Conservation (phyloP, 768 basidiomycete species). For the Lentinula aciculospora region DNA sequence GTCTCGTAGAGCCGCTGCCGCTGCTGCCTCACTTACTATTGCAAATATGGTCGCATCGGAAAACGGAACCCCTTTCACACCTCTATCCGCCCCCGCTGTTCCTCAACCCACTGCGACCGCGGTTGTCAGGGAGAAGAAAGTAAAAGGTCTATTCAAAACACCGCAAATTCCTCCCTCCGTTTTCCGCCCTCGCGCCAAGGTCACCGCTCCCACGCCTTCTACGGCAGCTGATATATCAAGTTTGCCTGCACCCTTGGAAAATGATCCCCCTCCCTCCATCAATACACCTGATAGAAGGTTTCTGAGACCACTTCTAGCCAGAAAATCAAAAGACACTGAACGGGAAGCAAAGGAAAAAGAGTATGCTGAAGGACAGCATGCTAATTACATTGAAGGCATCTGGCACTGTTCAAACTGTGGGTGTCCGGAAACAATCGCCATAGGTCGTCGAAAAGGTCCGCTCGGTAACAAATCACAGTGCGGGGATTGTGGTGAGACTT, state of each 20-base stretch:
- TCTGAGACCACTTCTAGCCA: slow-evolving; percentile 45
- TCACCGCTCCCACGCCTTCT: slow-evolving; percentile 55
- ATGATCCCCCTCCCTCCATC: slow-evolving; percentile 46
- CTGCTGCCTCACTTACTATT: slow-evolving; percentile 77
- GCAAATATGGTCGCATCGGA: slow-evolving; percentile 91
- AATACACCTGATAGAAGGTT: slow-evolving; percentile 33
- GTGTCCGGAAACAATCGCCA: slow-evolving; percentile 79
- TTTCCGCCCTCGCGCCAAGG: slow-evolving; percentile 54
- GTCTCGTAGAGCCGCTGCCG: slow-evolving; percentile 80
- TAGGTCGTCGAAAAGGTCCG: slow-evolving; percentile 85
- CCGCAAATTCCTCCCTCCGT: slow-evolving; percentile 52
- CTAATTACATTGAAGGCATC: slow-evolving; percentile 75
- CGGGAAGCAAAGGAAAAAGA: slow-evolving; percentile 81
- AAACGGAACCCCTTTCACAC: slow-evolving; percentile 63
- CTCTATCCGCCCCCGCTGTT: slow-evolving; percentile 31
- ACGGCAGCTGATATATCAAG: slow-evolving; percentile 62
- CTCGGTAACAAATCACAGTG: slow-evolving; percentile 89
- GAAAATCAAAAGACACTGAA: slow-evolving; percentile 68
- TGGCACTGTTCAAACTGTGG: slow-evolving; percentile 98
- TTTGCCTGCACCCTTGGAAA: slow-evolving; percentile 55
- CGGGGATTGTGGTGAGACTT: slow-evolving; percentile 77
- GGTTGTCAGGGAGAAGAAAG: slow-evolving; percentile 57
- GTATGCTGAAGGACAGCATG: slow-evolving; percentile 77
- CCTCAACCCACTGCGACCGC: slow-evolving; percentile 32
- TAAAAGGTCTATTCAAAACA: slow-evolving; percentile 69